Base-by-base conservation (phyloP, 2,329 filamentous ascomycete genomes). In the Metarhizium album region DNA sequence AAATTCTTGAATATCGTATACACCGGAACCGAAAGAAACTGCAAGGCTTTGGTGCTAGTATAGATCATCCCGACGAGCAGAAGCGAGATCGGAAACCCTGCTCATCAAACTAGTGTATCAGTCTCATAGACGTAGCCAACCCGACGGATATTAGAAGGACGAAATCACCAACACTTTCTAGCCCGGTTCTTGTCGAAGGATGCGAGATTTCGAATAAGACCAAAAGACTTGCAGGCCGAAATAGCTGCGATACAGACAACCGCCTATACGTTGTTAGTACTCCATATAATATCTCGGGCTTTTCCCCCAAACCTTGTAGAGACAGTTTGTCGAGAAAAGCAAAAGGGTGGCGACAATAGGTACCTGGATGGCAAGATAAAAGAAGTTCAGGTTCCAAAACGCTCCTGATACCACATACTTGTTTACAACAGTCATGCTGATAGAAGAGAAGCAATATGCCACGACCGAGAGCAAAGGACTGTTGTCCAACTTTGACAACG, bases 1-100 rank as follows among this genome's bases (percentile, higher is more conserved):
- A 98, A 71, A 74, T 98, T 98, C 80, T 98, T 98, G 80, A 98
- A 98, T 67, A 98, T 98, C 51, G 93, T 98, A 73, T 98, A 98
- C 24, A 98, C 93, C 23, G 93, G 93, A 51, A 98, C 95, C 31
- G 90, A 96, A 54, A 98, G 86, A 71, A 84, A 97, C 71, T 96
- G 90, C 45, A 98, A 82, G 20, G 93, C 90, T 74, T 96, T 96
- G 63, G 88, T 93, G 63, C 89, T 84, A 50, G 93, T 97, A 73
- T 97, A 98, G 70, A 98, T 97, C 93, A 97, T 98, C 66, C 90
- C 90, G 64, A 97, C 93, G 57, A 98, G 83, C 55, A 97, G 86
- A 50, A 96, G 75, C 52, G 93, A 95, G 62, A 98, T 89, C 46
- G 93, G 93, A 64, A 97, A 95, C 93, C 90, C 89, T 95, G 33